A percentile compares a stretch with the other conserved stretches of the same genome.
Conservation (phyloP, 345 rosid species). For the Draba incana region DNA sequence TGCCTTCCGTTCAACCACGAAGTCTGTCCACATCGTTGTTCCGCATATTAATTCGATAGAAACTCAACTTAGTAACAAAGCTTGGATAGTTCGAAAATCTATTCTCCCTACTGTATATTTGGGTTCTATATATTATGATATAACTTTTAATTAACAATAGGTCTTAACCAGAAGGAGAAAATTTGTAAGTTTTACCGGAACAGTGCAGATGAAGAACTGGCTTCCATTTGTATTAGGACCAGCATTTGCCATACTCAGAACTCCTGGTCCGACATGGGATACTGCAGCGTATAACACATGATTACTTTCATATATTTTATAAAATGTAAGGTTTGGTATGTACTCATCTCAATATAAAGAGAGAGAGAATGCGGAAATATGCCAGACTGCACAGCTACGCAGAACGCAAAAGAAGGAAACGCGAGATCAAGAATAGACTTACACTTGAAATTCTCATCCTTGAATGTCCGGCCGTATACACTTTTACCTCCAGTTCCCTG, state of each 20-base stretch:
- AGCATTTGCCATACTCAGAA: constrained; percentile 98
- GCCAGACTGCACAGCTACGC: constrained; percentile 3
- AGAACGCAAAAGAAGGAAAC: constrained; percentile 7
- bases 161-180: background rate
- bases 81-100: background rate
- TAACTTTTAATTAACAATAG: background rate
- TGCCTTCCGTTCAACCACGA: constrained; percentile 96
- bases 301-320: constrained; percentile 9
- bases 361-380: background rate
- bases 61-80: background rate
- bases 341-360: constrained; percentile 11
- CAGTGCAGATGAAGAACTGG: constrained; percentile 97
- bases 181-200: constrained; percentile 59
- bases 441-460: constrained; percentile 97
- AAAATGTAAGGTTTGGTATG: background rate
- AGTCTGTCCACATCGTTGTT: constrained; percentile 57
- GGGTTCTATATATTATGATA: background rate
- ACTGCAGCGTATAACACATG: constrained; percentile 57
- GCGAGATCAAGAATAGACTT: constrained; percentile 47
- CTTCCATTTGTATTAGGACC: constrained; percentile 99
- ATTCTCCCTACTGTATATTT: background rate
- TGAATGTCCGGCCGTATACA: constrained; percentile 90
- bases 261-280: constrained; percentile 88
- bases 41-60: constrained; percentile 2
- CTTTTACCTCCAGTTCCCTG: constrained; percentile 99